A percentile compares a stretch with the other conserved stretches of the same genome.
Conservation (phyloP, 495 filamentous ascomycete species). For the Neurospora discreta region DNA sequence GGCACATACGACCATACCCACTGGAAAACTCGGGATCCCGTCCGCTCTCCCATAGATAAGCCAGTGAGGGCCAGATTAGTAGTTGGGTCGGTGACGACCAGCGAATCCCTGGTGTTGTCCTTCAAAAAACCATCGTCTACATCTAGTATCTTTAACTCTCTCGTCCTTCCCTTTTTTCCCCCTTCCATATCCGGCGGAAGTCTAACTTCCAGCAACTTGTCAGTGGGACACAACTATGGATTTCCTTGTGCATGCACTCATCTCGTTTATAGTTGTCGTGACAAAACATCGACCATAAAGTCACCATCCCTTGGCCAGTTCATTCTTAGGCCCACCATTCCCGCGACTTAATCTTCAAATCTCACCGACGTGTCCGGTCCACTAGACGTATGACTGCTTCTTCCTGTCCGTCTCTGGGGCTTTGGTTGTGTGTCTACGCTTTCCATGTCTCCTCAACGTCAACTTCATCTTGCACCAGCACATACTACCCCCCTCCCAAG, state of each 20-base stretch:
- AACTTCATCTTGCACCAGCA: constrained; percentile 28
- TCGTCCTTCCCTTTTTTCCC: background rate
- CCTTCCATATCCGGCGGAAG: background rate
- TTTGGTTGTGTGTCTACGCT: background rate
- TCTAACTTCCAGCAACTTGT: background rate
- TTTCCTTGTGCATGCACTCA: background rate
- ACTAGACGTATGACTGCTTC: constrained; percentile 4
- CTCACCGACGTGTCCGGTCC: constrained; percentile 11
- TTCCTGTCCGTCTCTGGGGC: constrained; percentile 4
- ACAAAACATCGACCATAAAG: background rate
- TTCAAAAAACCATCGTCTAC: too few relatives aligned
- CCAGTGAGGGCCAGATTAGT: constrained; percentile 12
- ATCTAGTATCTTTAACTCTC: too few relatives aligned
- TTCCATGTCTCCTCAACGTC: constrained; percentile 25
- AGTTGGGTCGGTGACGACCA: constrained; percentile 29
- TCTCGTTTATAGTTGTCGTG: background rate
- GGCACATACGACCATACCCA: background rate
- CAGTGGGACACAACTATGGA: background rate
- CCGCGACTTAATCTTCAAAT: constrained; percentile 14
- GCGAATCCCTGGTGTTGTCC: constrained; percentile 31
- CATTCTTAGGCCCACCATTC: background rate
- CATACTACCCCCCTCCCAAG: constrained; percentile 19
- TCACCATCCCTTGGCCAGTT: background rate
- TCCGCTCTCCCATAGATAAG: constrained; percentile 41
- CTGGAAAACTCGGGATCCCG: constrained; percentile 37